Base-by-base conservation (phyloP, 164 flowering plant genomes). In the Aristolochia californica region DNA sequence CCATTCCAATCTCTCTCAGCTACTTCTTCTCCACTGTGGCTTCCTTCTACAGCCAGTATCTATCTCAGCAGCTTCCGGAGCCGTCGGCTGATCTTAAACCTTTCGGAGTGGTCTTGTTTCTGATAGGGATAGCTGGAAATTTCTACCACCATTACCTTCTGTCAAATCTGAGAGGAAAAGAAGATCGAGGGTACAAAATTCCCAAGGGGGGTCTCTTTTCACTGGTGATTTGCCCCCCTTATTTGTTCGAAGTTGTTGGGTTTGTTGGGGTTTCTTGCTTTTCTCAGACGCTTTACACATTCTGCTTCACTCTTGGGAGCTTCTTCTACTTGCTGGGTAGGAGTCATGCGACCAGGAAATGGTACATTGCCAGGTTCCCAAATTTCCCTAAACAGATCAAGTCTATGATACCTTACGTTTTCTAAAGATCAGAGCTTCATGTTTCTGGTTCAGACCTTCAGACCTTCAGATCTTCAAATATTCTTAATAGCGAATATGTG, bases 321-420 rank as follows among this genome's bases (percentile, higher is more conserved):
- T 43, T 50, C 16, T 38, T 68, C 8, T 84, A 84, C 65, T 65
- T 87, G 71, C 45, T 61, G 62, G 87, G 78, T 15, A 83, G 91
- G 74, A 84, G 95, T 58, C 68, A 74, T 57, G 76, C 68, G 26
- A 87, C 91, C 1, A 71, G 83, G 63, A 78, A 61, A 47, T 87
- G 95, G 95, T 84, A 87, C 60, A 45, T 69, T 15, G 66, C 85
- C 55, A 84, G 83, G 40, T 87, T 87, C 63, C 80, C 81, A 40
- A 58, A 83, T 57, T 84, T 84, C 59, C 88, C 86, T 2, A 65
- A 61, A 43, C 34, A 73, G 57, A 70, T 79, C 59, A 87, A 80
- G 76, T 83, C 81, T 38, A 45, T 87, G 49, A 61, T 87, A 52
- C 95, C 95, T 1, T 83, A 28, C 64, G 63, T 87, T 44, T 81